Conservation (phyloP, 2,329 filamentous ascomycete genomes). For the Hypoxylon sp. region DNA sequence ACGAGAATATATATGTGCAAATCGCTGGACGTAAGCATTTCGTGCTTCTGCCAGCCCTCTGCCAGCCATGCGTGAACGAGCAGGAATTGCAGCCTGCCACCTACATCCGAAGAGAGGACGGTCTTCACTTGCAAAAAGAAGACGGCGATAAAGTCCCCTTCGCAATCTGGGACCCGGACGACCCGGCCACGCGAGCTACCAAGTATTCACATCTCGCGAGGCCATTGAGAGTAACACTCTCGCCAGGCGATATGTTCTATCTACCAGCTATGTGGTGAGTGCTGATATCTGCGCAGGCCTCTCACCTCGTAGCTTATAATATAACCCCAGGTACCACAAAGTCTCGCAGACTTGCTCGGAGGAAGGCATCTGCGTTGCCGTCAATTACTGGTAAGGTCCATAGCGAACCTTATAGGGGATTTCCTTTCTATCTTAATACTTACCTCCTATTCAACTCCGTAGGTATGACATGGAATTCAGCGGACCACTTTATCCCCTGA, state of each 20-base stretch:
- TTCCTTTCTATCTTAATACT: neutral
- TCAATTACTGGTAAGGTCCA: conserved; percentile 79
- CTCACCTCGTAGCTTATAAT: conserved; percentile 44
- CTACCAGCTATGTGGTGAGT: conserved; percentile 81
- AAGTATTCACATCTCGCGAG: conserved; percentile 69
- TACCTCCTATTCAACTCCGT: neutral
- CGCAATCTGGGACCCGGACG: conserved; percentile 80
- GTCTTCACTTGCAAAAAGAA: conserved; percentile 54
- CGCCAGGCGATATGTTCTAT: conserved; percentile 84
- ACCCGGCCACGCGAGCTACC: conserved; percentile 62
- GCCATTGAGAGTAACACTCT: conserved; percentile 75
- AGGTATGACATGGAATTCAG: conserved; percentile 86
- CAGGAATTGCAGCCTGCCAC: conserved; percentile 66
- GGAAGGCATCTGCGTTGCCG: conserved; percentile 80
- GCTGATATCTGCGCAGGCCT: conserved; percentile 43
- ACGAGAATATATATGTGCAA: conserved; percentile 88
- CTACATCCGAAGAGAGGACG: conserved; percentile 61
- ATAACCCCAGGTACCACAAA: conserved; percentile 74
- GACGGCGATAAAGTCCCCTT: conserved; percentile 68
- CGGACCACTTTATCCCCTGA: conserved; percentile 74
- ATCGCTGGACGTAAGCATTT: conserved; percentile 80
- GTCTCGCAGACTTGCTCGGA: conserved; percentile 77
- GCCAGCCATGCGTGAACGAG: conserved; percentile 77
- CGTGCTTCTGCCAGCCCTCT: conserved; percentile 77
- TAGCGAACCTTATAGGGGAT: neutral